Conservation (phyloP, 306 rosid species). For the Mimosa bimucronata region DNA sequence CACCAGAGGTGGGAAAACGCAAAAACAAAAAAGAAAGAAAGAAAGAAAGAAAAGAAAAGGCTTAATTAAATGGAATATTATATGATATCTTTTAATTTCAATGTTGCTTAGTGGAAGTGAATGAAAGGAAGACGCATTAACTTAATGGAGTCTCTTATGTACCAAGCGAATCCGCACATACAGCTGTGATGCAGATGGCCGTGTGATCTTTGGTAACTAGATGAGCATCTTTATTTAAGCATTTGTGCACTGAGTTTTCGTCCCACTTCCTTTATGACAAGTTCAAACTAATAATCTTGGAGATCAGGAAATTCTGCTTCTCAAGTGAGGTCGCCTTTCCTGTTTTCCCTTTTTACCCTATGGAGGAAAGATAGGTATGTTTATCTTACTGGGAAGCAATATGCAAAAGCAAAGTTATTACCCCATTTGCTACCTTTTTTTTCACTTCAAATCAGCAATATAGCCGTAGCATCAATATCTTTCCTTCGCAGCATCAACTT, state of each 20-base stretch:
- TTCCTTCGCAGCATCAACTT: too few species aligned
- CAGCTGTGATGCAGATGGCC: background rate
- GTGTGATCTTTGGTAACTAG: background rate
- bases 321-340: background rate
- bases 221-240: background rate
- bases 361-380: background rate
- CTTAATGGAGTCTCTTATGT: background rate
- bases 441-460: background rate
- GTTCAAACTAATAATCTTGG: background rate
- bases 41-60: background rate
- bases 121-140: conserved; percentile 2
- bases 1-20: background rate
- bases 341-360: background rate
- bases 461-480: background rate
- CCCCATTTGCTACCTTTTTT: background rate
- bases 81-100: background rate
- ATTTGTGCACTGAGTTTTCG: background rate
- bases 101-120: background rate
- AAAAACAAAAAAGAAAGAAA: background rate
- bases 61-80: background rate
- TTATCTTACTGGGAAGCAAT: background rate
- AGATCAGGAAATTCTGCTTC: background rate
- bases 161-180: background rate
- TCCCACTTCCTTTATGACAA: conserved; percentile 15
- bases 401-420: background rate